Evolutionary conservation across 2,329 filamentous ascomycete species (phyloP).

Genomic region (Cercospora beticola): DNA sequence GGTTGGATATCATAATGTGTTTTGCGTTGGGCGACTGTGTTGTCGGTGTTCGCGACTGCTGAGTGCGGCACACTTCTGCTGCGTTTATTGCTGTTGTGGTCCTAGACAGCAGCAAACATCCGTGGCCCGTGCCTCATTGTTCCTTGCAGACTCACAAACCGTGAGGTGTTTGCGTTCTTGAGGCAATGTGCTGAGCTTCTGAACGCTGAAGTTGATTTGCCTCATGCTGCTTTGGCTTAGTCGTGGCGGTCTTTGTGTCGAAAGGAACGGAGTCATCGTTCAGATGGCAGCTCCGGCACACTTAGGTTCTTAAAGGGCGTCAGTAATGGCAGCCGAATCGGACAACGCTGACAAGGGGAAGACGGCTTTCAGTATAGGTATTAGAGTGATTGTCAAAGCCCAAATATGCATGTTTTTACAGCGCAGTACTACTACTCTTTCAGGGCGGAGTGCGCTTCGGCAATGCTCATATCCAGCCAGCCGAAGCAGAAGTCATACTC

Average conservation of each 20-base stretch:
- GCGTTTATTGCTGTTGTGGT: not conserved
- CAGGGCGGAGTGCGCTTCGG: not conserved
- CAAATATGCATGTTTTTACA: not conserved
- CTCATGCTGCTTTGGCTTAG: not conserved
- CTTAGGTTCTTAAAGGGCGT: not conserved
- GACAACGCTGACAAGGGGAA: not conserved
- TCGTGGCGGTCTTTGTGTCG: not conserved
- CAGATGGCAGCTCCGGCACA: not conserved
- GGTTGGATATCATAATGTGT: not conserved
- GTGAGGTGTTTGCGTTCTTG: not conserved
- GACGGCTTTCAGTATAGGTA: not conserved
- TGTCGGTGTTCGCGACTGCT: not conserved
- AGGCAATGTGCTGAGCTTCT: too few relatives aligned
- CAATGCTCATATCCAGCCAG: not conserved
- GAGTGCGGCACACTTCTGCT: not conserved
- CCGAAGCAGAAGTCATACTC: not conserved
- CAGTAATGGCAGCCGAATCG: not conserved
- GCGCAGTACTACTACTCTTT: not conserved
- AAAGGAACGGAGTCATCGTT: not conserved
- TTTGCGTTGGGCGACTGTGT: not conserved
- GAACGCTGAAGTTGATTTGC: not conserved
- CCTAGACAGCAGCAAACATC: not conserved
- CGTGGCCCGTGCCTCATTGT: not conserved
- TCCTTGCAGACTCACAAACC: not conserved
- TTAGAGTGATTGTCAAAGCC: not conserved